Conservation (phyloP, 2,329 filamentous ascomycete species). For the Trichoderma afroharzianum region DNA sequence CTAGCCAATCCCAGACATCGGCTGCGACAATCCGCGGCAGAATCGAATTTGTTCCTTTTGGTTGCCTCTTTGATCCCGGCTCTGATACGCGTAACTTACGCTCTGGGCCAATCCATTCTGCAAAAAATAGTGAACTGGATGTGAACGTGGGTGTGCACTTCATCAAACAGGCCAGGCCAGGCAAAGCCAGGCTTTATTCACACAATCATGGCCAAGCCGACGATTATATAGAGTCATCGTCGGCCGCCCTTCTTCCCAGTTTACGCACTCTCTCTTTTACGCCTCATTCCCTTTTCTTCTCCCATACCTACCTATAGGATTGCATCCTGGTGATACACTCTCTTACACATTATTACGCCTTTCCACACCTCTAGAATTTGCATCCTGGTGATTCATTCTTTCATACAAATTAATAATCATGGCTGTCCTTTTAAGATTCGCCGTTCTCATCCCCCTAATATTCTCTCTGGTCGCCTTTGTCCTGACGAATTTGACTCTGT, state of each 20-base stretch:
- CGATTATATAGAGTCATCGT: not conserved
- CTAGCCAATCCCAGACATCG: slow-evolving; percentile 7
- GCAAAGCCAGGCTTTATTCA: not conserved
- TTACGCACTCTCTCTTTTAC: not conserved
- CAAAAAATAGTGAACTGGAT: not conserved
- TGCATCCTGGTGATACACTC: slow-evolving; percentile 4
- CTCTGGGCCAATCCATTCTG: not conserved
- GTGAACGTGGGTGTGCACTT: not conserved
- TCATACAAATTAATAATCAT: slow-evolving; percentile 16
- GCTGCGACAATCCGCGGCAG: not conserved
- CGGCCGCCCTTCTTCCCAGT: not conserved
- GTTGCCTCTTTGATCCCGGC: slow-evolving; percentile 3
- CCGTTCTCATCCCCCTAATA: slow-evolving; percentile 35
- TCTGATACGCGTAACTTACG: not conserved
- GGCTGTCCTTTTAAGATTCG: slow-evolving; percentile 24
- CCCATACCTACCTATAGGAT: not conserved
- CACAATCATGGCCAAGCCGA: slow-evolving; percentile 1
- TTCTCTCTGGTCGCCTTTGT: slow-evolving; percentile 38
- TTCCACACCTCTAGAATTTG: not conserved
- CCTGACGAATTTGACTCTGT: slow-evolving; percentile 38
- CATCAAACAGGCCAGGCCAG: not conserved
- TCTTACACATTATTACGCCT: not conserved
- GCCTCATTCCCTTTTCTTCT: not conserved
- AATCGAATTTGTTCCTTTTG: not conserved
- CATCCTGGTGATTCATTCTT: not conserved